These are phyloP conservation scores for Xanthoconium separans DNA, from an alignment of 1,284 basidiomycete genomes.

Conservation along the genomic window DNA sequence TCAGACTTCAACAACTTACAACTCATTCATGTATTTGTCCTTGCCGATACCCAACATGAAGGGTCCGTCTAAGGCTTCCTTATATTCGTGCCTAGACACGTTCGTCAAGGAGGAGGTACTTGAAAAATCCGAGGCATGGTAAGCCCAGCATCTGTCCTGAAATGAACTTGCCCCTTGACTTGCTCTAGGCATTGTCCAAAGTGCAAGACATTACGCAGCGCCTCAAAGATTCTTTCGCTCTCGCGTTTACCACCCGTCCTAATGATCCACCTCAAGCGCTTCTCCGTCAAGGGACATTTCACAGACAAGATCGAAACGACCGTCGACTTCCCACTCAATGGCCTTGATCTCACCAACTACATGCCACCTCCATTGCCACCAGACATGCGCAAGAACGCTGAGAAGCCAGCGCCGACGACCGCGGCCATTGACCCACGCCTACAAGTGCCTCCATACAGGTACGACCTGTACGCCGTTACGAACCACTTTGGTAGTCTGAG, in stretches of 20 bases:
- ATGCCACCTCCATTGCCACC: constrained; percentile 82
- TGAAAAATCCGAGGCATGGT: constrained; percentile 96
- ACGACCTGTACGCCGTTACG: constrained; percentile 87
- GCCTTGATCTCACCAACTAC: constrained; percentile 87
- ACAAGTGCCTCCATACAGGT: constrained; percentile 82
- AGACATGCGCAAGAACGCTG: constrained; percentile 45
- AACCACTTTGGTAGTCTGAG: constrained; percentile 92
- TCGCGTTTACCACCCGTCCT: constrained; percentile 92
- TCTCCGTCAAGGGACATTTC: constrained; percentile 89
- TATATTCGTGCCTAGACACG: constrained; percentile 85
- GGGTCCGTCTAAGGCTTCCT: constrained; percentile 61
- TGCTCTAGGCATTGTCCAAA: constrained; percentile 81
- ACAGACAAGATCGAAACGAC: constrained; percentile 94
- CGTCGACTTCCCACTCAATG: constrained; percentile 84
- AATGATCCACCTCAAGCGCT: constrained; percentile 95
- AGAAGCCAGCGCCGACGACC: constrained; percentile 31
- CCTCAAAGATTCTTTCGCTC: constrained; percentile 78
- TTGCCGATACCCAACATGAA: constrained; percentile 80
- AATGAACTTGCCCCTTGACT: background rate
- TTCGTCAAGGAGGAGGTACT: constrained; percentile 92
- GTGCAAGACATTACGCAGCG: constrained; percentile 75
- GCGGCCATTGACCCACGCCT: constrained; percentile 66
- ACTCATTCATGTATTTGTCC: constrained; percentile 95
- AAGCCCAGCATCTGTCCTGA: constrained; percentile 26
- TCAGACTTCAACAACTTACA: constrained; percentile 97